Evolutionary conservation across 768 basidiomycete species (phyloP).

Genomic region (Collybiopsis confluens): DNA sequence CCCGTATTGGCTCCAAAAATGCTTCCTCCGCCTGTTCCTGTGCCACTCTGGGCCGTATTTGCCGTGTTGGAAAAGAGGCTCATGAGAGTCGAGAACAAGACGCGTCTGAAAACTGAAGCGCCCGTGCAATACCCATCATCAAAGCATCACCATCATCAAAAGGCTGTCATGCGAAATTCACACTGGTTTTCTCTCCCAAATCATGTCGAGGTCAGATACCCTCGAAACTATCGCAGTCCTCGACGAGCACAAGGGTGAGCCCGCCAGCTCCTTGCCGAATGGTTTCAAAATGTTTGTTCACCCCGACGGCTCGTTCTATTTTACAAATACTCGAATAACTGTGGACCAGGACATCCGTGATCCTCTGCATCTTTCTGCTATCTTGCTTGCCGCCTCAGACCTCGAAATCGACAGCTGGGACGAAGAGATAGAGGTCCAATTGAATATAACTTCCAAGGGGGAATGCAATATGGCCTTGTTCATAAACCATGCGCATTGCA

Average conservation of each 20-base stretch:
- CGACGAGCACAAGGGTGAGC: not conserved
- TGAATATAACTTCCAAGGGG: constrained; percentile 20
- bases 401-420: constrained; percentile 26
- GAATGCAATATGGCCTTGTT: constrained; percentile 21
- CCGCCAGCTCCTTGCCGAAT: constrained; percentile 2
- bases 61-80: constrained; percentile 16
- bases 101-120: not conserved
- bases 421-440: constrained; percentile 41
- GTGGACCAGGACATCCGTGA: constrained; percentile 48
- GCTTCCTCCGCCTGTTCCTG: constrained; percentile 13
- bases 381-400: constrained; percentile 17
- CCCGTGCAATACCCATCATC: constrained; percentile 6
- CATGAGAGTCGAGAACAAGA: constrained; percentile 10
- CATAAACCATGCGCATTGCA: constrained; percentile 43
- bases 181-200: not conserved
- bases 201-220: constrained; percentile 1
- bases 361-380: constrained; percentile 12
- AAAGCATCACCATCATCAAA: too few relatives aligned
- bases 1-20: constrained; percentile 20
- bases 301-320: constrained; percentile 49
- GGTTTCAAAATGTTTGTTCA: constrained; percentile 41
- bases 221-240: not conserved
- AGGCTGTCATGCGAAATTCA: constrained; percentile 4
- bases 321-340: constrained; percentile 35
- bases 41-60: constrained; percentile 9